Conservation (phyloP, 805 yeast genomes). For the Ogataea methylovora region DNA sequence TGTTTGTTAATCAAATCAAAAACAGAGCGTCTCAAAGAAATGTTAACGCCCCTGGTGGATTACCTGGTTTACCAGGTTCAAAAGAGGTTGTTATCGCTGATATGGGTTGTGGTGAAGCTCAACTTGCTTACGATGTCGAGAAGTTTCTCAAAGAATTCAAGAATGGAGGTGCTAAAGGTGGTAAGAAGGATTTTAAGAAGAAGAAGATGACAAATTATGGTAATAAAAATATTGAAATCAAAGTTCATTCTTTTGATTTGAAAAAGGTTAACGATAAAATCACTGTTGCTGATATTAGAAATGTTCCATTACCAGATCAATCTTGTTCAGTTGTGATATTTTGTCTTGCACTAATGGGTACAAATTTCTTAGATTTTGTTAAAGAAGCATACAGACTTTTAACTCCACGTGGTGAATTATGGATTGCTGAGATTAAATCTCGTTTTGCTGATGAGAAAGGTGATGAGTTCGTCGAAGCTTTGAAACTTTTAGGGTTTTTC, state of each 20-base stretch:
- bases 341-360: conserved; percentile 95
- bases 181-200: conserved; percentile 1
- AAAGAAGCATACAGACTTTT: conserved; percentile 83
- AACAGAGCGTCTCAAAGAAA: conserved; percentile 47
- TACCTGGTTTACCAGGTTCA: conserved; percentile 60
- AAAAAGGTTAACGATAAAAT: conserved; percentile 82
- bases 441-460: conserved; percentile 74
- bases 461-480: conserved; percentile 70
- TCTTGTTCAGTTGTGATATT: conserved; percentile 86
- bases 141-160: conserved; percentile 36
- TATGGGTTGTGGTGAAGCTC: conserved; percentile 99
- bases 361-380: conserved; percentile 87
- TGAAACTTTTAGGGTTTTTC: conserved; percentile 76
- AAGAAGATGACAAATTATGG: conserved; percentile 1
- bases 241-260: conserved; percentile 86
- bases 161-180: conserved; percentile 10
- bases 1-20: conserved; percentile 67
- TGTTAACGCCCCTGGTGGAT: conserved; percentile 92
- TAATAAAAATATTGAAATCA: conserved; percentile 38
- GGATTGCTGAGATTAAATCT: conserved; percentile 97
- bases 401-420: conserved; percentile 86
- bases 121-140: conserved; percentile 61
- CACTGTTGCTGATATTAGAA: conserved; percentile 92
- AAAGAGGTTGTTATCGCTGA: conserved; percentile 81
- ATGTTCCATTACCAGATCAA: conserved; percentile 76